A percentile compares a stretch with the other conserved stretches of the same genome.
Evolutionary conservation across 139 green algal species (phyloP).

Genomic region (Chlorella sorokiniana): DNA sequence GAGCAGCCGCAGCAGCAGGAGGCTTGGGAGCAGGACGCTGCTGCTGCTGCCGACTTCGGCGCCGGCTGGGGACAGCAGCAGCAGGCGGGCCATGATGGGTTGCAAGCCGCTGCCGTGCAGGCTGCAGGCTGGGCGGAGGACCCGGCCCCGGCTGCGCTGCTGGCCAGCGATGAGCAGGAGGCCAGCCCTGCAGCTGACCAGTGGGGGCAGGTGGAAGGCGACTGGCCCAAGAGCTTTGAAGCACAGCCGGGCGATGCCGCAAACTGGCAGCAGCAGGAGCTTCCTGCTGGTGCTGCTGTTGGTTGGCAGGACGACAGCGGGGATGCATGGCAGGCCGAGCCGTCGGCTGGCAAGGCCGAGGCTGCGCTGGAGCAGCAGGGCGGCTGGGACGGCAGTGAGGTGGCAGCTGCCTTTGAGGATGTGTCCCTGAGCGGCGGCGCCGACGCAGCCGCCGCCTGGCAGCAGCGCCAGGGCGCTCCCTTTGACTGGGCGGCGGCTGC

Average conservation of each 20-base stretch:
- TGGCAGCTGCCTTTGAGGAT: background rate
- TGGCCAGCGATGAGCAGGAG: background rate
- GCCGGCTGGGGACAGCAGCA: background rate
- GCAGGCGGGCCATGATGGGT: background rate
- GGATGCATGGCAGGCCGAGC: background rate
- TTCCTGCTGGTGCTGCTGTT: background rate
- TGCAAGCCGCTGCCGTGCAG: background rate
- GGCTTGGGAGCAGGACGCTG: background rate
- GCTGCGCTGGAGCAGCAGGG: background rate
- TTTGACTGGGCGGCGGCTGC: background rate
- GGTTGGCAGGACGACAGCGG: background rate
- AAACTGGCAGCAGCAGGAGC: background rate
- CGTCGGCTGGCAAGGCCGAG: background rate
- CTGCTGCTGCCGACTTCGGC: background rate
- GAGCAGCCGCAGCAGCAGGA: background rate
- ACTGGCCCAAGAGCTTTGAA: background rate
- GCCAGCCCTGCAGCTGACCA: background rate
- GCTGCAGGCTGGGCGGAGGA: background rate
- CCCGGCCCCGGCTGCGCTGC: background rate
- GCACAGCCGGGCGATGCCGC: background rate
- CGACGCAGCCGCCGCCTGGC: background rate
- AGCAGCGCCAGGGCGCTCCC: background rate
- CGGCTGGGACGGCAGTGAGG: background rate
- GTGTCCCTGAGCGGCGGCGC: background rate
- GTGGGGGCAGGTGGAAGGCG: background rate